Base-by-base conservation (phyloP, 2,329 filamentous ascomycete species). In the Pyricularia sp. region DNA sequence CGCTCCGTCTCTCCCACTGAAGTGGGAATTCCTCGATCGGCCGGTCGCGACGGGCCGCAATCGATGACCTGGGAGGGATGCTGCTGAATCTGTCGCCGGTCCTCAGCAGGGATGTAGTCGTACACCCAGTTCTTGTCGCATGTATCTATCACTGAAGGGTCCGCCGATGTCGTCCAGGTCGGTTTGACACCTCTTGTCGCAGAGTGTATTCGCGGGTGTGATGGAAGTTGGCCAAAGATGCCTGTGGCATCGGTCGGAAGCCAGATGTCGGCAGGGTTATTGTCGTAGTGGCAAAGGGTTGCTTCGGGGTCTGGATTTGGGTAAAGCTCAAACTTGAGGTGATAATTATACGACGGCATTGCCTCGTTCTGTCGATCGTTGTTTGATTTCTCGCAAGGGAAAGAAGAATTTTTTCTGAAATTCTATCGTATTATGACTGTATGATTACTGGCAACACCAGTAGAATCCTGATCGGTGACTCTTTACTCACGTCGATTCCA, bases 321-420 rank as follows among this genome's bases (percentile, higher is more conserved):
- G 76, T 90, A 90, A 61, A 90, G 81, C 79, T 90, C 88, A 73
- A 90, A 84, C 73, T 86, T 88, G n/a, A 90, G 75, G 73, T 90
- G 87, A 73, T 90, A 90, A 72, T 86, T 86, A 76, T 88, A 89
- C 33, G 83, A 83, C 80, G 84, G 84, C 86, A 88, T 88, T 88
- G 79, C 75, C 80, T 63, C 14, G 12, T 30, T 25, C 12, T 12
- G 26, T 30, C 12, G 26, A 25, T 26, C 2, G 26, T 28, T 20
- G 28, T 63, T 20, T 28, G 28, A 17, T 28, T 26, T 28, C 59
- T 28, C 25, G 14, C 59, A 28, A 14, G 59, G 26, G 10, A 14
- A 23, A 26, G 1, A 28, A 26, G 30, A 12, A 12, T 63, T 28
- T 28, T 30, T 14, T 9, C n/a, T 12, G 1, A 55, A n/a, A 55